Base-by-base conservation (phyloP, 805 yeast species). In the Yarrowia sp. region DNA sequence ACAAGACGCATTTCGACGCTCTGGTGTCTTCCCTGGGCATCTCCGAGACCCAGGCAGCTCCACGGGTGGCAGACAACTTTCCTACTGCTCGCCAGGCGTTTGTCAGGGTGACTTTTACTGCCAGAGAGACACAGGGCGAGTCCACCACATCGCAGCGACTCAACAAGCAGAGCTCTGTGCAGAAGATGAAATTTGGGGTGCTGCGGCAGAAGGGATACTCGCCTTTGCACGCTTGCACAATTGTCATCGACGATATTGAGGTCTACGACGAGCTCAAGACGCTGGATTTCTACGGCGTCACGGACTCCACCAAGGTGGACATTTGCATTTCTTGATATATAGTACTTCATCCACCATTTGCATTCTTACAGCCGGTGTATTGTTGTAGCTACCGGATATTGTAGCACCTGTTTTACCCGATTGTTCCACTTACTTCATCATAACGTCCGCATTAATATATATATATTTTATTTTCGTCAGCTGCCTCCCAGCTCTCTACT, bases 181-280 rank as follows among this genome's bases (percentile, higher is more conserved):
- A 51, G 13, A 33, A 24, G 42, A 33, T 51, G 42, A 51, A 51
- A 32, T 51, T 51, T 35, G 42, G 58, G 13, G 32, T 51, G 21
- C 32, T 51, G 6, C 2, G 31, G 14, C 12, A 4, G 2, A 12
- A 12, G 4, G 42, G 42, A 0, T 24, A 9, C 14, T 51, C 58
- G 29, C 58, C 58, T 9, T 6, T 51, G 31, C 38, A 31, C n/a
- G 1, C 16, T 4, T 32, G 56, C 8, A 9, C 18, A 0, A 13
- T 51, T 1, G 32, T 51, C 6, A 51, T 51, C 24, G 58, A 51
- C 21, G 42, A 35, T 18, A 35, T 51, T 12, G 58, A 51, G 32
- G 58, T 51, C 8, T 51, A 51, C 12, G 58, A 51, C 7, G 58
- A 51, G 33, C 42, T 51, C n/a, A 51, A 51, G 22, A 51, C 58